Evolutionary conservation across 495 filamentous ascomycete genomes (phyloP), one percentile per base, ranked within the genome.

Genomic region (Monascus purpureus): DNA sequence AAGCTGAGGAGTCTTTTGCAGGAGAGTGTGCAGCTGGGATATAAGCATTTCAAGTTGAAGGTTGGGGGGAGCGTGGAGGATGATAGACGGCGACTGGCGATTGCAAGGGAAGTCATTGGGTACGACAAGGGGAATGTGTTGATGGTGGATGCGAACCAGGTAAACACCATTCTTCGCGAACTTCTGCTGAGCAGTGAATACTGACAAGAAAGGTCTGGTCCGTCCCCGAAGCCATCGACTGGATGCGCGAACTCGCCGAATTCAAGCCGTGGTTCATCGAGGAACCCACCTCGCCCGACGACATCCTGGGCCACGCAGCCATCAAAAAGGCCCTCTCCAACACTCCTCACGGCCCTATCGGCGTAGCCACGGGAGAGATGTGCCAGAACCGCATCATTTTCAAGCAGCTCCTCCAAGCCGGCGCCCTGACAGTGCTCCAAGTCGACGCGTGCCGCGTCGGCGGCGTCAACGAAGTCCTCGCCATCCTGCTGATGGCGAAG

Each of bases 251-350:
- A 42, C 76, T 94, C 13, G 75, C 71, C 20, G 73, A 83, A 40
- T 94, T 82, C 67, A 76, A 78, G 62, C 86, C 86, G 26, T 94
- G 86, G 86, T 94, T 94, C 61, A 93, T 94, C 43, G 86, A 94
- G 59, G 86, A 94, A 67, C 86, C 86, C n/a, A 94, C 86, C 26
- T 83, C 77, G 25, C 86, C 86, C 9, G 86, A 94, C 45, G 86
- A 94, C 58, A 75, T 94, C 34, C 74, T 87, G 26, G 86, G 86
- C 23, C 86, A 94, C 65, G 78, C 77, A 32, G 77, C 80, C 4
- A 77, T 94, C 43, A 72, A 79, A 15, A 76, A 85, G 34, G 86
- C 85, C 1, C 69, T 94, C 8, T 61, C 62, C 16, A 47, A 61
- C 36, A 63, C 59, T 19, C 79, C 78, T 1, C 54, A 75, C 49